Base-by-base conservation (phyloP, 495 filamentous ascomycete species). In the Darksidea phi region DNA sequence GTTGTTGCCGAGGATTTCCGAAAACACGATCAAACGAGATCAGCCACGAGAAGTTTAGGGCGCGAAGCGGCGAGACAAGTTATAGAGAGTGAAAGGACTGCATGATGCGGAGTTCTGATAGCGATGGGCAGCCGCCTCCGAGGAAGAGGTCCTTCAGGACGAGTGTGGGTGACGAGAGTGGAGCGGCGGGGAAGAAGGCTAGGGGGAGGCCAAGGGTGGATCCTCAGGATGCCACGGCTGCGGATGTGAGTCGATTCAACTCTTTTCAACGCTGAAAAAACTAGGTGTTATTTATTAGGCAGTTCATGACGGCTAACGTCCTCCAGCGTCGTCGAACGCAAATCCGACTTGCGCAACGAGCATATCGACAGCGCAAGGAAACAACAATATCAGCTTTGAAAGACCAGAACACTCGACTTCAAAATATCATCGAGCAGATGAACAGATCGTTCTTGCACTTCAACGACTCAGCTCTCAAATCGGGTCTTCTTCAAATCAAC, bases 351-450 rank as follows among this genome's bases (percentile, higher is more conserved):
- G 90, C 90, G 10, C 90, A 95, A 69, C 80, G 90, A 32, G 89
- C 90, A 1, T 95, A 95, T 67, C 84, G 90, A 10, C 83, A 88
- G 63, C 85, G 90, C 15, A 93, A 94, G 70, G 89, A 95, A 70
- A 88, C 81, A 21, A 88, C 86, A 2, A 89, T 95, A 49, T 80
- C 82, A n/a, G 82, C 84, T 0, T 77, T 94, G 6, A 87, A 88
- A 59, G 78, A 78, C 36, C 79, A 83, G 51, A 87, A 91, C 23
- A 72, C 83, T 25, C 78, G 82, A 28, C 77, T 95, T 23, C 83
- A 87, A 55, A 75, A 76, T 5, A 79, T 82, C 1, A 86, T 91
- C 59, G 83, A 87, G 63, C 81, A 87, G 57, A 88, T 95, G 84
- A 87, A 84, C 71, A 83, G 80, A 51, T 79, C 84, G 0, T 91